phyloP scores from a whole-genome alignment of 139 green algal species.

The Ettlia oleoabundans region DNA sequence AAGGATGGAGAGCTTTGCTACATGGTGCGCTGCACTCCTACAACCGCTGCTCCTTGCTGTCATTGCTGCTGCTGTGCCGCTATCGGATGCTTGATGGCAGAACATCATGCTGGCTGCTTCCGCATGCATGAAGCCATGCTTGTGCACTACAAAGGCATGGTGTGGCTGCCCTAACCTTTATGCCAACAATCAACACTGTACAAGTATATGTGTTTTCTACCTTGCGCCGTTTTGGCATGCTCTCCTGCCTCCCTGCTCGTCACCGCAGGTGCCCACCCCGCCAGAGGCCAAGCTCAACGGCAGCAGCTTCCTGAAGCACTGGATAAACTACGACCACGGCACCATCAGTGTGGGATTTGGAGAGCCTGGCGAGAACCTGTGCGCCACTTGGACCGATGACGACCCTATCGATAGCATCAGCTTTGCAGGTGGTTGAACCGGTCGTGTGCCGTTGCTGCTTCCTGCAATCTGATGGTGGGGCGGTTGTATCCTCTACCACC shows the following conservation, averaged over 20 bases:
- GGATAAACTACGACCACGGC: slow-evolving; percentile 68
- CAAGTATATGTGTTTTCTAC: background rate
- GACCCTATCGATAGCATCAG: slow-evolving; percentile 36
- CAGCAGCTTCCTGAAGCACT: slow-evolving; percentile 58
- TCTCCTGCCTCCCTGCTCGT: background rate
- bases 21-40: no score
- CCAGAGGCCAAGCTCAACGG: slow-evolving; percentile 33
- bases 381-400: slow-evolving; percentile 65
- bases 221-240: background rate
- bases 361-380: slow-evolving; percentile 31
- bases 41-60: background rate
- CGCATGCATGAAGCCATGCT: background rate
- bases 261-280: slow-evolving; percentile 39
- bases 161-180: background rate
- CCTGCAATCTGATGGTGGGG: no score
- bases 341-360: slow-evolving; percentile 66
- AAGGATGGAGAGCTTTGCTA: slow-evolving; percentile 65
- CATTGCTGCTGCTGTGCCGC: background rate
- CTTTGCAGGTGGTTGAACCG: slow-evolving; percentile 7
- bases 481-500: no score
- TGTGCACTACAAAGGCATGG: no score
- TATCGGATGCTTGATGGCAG: background rate
- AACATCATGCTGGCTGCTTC: background rate
- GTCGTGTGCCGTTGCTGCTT: background rate
- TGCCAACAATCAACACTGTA: background rate